phyloP scores from a whole-genome alignment of 2,329 filamentous ascomycete genomes.

The Pseudogymnoascus destructans region DNA sequence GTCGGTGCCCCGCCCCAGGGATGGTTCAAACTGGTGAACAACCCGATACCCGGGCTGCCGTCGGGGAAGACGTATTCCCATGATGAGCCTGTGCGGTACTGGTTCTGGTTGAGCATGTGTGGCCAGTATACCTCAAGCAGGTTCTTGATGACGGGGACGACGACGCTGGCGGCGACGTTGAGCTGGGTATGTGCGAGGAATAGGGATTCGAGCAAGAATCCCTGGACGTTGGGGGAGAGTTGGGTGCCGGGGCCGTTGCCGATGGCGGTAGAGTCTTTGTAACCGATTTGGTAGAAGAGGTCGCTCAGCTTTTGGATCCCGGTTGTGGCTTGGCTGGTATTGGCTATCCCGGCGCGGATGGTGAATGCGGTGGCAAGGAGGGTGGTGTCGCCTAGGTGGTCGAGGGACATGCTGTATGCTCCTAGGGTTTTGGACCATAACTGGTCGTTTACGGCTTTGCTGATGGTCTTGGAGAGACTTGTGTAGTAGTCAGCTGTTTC shows the following conservation, averaged over 20 bases:
- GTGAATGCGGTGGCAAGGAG: conserved; percentile 26
- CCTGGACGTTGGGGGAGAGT: conserved; percentile 35
- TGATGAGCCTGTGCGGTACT: conserved; percentile 29
- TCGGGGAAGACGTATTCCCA: conserved; percentile 34
- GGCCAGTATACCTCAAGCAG: conserved; percentile 31
- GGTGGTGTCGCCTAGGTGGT: conserved; percentile 24
- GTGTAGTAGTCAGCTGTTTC: conserved; percentile 19
- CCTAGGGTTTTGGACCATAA: conserved; percentile 27
- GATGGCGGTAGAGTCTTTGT: conserved; percentile 24
- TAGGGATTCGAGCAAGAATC: conserved; percentile 31
- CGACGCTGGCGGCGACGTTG: conserved; percentile 13
- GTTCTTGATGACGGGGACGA: conserved; percentile 10
- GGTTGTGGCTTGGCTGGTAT: conserved; percentile 22
- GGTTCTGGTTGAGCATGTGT: conserved; percentile 29
- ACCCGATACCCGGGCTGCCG: conserved; percentile 29
- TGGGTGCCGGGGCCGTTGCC: conserved; percentile 15
- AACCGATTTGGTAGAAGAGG: conserved; percentile 27
- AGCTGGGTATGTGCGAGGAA: conserved; percentile 22
- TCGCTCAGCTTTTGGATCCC: conserved; percentile 24
- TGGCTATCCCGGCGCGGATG: conserved; percentile 27
- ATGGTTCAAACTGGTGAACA: conserved; percentile 32
- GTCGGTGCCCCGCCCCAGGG: conserved; percentile 35
- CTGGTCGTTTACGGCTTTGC: conserved; percentile 21
- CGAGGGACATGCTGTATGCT: conserved; percentile 24
- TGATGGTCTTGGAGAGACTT: conserved; percentile 17